Evolutionary conservation across 2,329 filamentous ascomycete species (phyloP), one percentile per base, ranked within the genome.

Genomic region (Diaporthe capsici): DNA sequence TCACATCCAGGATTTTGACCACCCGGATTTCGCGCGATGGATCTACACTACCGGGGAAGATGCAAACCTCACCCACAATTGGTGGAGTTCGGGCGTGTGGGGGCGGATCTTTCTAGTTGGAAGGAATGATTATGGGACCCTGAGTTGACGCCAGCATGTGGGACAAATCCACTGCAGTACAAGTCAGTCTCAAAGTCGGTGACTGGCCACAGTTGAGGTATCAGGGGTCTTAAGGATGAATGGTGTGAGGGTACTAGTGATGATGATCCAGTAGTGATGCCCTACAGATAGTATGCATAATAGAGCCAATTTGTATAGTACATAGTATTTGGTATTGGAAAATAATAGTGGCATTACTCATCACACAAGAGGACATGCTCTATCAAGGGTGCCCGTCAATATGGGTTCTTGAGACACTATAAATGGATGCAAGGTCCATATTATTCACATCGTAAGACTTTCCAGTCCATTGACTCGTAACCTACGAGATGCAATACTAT

Each of bases 341-440:
- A 34, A 31, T 3, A 22, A 12, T 10, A 10, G 1, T 15, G 13
- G 12, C 15, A 15, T 25, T 20, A n/a, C 6, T 17, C 6, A 12
- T n/a, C 34, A 8, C 1, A 25, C 34, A 17, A n/a, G n/a, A 28
- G 10, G 7, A 28, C 6, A 10, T 37, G 28, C 37, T 42, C 9
- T n/a, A 15, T 42, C 58, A 61, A 25, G 37, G 22, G 3, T 42
- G 2, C 7, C 3, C 4, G 17, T 17, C 8, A 25, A 25, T 0
- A 7, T 20, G 17, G 2, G 55, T 34, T 9, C 8, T 4, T 28
- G n/a, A 28, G 10, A 20, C 12, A 61, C 57, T 61, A 61, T 10
- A 61, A 42, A 61, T 61, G 58, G 34, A 42, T 15, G 3, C n/a
- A 25, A 25, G 58, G 58, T 61, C 58, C 58, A 61, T 42, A 61